Evolutionary conservation across 2,329 filamentous ascomycete species (phyloP).

Genomic region (Catunica adiposa): DNA sequence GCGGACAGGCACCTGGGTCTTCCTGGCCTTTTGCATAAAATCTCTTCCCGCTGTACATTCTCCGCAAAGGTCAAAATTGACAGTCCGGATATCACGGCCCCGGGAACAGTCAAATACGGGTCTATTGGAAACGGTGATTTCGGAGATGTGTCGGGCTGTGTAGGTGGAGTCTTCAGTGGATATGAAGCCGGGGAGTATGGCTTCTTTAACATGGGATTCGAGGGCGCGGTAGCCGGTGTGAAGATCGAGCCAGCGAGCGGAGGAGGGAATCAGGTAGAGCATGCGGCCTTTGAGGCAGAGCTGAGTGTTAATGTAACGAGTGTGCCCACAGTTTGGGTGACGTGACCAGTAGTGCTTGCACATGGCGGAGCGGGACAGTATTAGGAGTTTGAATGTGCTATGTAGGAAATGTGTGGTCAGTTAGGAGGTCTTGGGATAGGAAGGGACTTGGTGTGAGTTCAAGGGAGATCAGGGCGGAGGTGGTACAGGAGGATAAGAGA

Average conservation of each 20-base stretch:
- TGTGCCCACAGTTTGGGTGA: not conserved
- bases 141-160: not conserved
- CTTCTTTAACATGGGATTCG: not conserved
- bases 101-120: not conserved
- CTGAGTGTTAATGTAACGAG: not conserved
- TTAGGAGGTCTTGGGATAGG: not conserved
- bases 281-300: not conserved
- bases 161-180: not conserved
- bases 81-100: not conserved
- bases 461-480: not conserved
- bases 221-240: not conserved
- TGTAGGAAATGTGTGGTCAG: not conserved
- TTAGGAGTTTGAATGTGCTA: not conserved
- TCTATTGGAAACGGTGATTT: not conserved
- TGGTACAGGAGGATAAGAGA: not conserved
- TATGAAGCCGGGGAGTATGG: not conserved
- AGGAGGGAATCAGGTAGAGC: not conserved
- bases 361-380: not conserved
- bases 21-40: not conserved
- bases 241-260: not conserved
- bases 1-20: not conserved
- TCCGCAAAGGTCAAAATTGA: not conserved
- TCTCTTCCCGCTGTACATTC: not conserved
- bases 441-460: not conserved
- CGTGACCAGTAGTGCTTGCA: not conserved